These are phyloP conservation scores for Fusarium succisae DNA, from an alignment of 2,329 filamentous ascomycete genomes.

Conservation along the genomic window DNA sequence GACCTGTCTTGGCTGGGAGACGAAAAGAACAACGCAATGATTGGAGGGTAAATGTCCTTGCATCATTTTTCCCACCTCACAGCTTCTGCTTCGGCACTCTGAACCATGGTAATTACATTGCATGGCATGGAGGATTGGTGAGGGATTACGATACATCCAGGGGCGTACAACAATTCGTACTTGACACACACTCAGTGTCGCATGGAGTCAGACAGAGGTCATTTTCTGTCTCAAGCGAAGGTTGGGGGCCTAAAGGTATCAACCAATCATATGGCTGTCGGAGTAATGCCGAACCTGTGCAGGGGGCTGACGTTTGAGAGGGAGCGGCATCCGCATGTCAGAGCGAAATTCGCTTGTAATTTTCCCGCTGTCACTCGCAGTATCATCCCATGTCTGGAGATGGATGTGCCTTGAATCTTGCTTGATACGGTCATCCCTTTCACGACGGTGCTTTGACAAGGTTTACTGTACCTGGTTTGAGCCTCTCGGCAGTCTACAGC, in stretches of 20 bases:
- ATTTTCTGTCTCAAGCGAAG: slow-evolving; percentile 1
- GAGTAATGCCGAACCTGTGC: slow-evolving; percentile 18
- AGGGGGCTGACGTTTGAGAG: slow-evolving; percentile 24
- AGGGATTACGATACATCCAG: not conserved
- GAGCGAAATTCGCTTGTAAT: slow-evolving; percentile 30
- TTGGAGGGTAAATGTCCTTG: slow-evolving; percentile 40
- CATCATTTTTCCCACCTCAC: slow-evolving; percentile 16
- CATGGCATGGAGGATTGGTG: slow-evolving; percentile 11
- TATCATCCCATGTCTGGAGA: slow-evolving; percentile 3
- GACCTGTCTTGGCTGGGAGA: not conserved
- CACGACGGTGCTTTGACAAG: slow-evolving; percentile 2
- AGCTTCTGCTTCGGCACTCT: slow-evolving; percentile 11
- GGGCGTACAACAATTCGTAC: not conserved
- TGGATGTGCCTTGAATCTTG: slow-evolving; percentile 10
- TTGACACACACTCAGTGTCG: not conserved
- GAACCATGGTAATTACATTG: not conserved
- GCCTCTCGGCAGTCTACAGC: slow-evolving; percentile 17
- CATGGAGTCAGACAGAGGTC: not conserved
- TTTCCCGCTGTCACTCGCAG: slow-evolving; percentile 17
- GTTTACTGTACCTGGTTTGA: slow-evolving; percentile 4
- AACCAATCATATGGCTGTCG: slow-evolving; percentile 15
- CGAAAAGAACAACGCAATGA: slow-evolving; percentile 22
- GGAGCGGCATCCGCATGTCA: slow-evolving; percentile 18
- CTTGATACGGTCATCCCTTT: slow-evolving; percentile 17
- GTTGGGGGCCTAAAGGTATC: not conserved